Evolutionary conservation across 1,284 basidiomycete species (phyloP).

Genomic region (Naganishia albida): DNA sequence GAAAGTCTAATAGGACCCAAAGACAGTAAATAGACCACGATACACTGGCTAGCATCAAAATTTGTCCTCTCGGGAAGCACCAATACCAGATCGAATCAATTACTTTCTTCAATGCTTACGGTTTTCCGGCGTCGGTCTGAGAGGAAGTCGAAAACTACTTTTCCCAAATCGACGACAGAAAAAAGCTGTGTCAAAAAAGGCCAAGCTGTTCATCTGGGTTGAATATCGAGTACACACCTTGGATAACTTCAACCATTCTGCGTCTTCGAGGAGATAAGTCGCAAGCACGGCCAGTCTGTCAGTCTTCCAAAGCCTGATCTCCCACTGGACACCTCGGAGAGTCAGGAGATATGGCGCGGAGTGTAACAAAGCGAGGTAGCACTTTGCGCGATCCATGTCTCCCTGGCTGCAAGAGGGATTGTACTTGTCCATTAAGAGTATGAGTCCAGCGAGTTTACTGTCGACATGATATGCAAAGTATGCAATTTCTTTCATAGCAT

Average conservation of each 20-base stretch:
- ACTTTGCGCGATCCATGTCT: background rate
- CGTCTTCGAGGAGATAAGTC: background rate
- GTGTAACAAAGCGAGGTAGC: background rate
- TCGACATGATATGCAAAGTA: background rate
- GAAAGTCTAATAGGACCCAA: no score
- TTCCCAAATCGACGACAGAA: no score
- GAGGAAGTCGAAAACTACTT: no score
- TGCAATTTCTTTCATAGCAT: background rate
- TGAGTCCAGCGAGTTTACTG: background rate
- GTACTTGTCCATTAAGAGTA: background rate
- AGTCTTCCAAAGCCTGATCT: background rate
- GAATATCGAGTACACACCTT: no score
- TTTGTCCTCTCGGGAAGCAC: no score
- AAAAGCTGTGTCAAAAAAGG: no score
- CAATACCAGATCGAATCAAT: no score
- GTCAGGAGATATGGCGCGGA: background rate
- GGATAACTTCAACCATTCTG: background rate
- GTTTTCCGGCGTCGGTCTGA: no score
- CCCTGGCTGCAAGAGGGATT: background rate
- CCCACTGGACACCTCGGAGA: background rate
- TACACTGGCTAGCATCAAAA: no score
- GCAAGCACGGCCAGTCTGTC: background rate
- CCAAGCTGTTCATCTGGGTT: no score
- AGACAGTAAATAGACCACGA: no score
- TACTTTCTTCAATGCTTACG: no score